Evolutionary conservation across 2,329 filamentous ascomycete genomes (phyloP), one percentile per base, ranked within the genome.

Genomic region (Monosporascus ibericus): DNA sequence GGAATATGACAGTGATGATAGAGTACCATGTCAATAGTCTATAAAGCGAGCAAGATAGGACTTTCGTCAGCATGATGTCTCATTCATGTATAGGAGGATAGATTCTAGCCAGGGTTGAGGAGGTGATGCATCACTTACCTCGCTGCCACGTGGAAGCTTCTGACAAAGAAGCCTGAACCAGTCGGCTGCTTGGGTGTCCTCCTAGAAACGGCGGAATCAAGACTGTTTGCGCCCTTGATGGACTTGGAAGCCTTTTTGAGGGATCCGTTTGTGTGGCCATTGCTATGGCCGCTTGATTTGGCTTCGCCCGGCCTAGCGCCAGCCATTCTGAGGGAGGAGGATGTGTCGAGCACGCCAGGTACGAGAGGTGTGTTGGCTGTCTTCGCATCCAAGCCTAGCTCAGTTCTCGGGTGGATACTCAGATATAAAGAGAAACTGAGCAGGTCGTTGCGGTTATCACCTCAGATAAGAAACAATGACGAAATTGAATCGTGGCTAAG

Each of bases 11-110:
- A 24, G 88, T 94, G 55, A 91, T 70, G 58, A 97, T 84, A 37
- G 85, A 80, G 68, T 94, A 95, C 92, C 92, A 99, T 20, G 90
- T 87, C 53, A 86, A 70, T 44, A 96, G 70, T 64, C 92, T 92
- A 57, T 3, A 18, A 37, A 15, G 18, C 22, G 37, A 49, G 38
- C 47, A 46, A 51, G 49, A 52, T 52, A 37, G 60, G 60, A 48
- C 50, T 40, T 52, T 47, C 52, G 27, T 54, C 8, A 18, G 46
- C 27, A 27, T 18, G 15, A 14, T 34, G 46, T 48, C 22, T 6
- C 8, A 30, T 36, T 14, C 20, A 18, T 34, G n/a, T n/a, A 18
- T n/a, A 18, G 20, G 24, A 25, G 14, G 17, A 20, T 15, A 8
- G 30, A 34, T 14, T 34, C 30, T 15, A 15, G 24, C 24, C 14